These are phyloP conservation scores for Eimeria falciformis DNA, from an alignment of 169 alveolate species.

Conservation along the genomic window DNA sequence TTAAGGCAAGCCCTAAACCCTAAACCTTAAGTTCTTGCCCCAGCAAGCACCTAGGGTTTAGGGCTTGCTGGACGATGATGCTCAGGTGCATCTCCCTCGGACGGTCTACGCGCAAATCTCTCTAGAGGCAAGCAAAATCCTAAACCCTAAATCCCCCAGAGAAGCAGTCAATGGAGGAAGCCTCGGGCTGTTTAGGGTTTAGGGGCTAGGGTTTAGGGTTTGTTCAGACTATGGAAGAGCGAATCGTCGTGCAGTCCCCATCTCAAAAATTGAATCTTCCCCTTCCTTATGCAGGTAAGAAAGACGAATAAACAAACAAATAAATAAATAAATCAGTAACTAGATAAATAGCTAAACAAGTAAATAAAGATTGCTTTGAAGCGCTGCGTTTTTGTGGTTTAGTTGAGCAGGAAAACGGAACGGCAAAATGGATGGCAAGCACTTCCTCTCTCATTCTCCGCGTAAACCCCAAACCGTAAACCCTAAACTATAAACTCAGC, in stretches of 20 bases:
- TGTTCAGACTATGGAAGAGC: constrained; percentile 47
- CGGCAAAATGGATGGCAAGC: not conserved
- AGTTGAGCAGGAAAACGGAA: not conserved
- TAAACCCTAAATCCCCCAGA: not conserved
- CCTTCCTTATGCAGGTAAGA: constrained; percentile 29
- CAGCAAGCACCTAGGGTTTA: not conserved
- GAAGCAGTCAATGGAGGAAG: not conserved
- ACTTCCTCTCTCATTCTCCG: not conserved
- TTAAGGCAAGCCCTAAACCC: constrained; percentile 36
- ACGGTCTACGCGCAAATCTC: constrained; percentile 10
- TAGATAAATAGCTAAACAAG: not conserved
- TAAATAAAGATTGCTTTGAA: not conserved
- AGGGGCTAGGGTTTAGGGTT: constrained; percentile 34
- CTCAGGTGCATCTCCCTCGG: constrained; percentile 36
- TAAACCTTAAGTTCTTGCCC: not conserved
- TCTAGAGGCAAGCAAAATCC: constrained; percentile 38
- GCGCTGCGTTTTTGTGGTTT: not conserved
- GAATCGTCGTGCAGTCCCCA: constrained; percentile 53
- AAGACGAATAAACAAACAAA: not conserved
- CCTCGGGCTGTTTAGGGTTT: constrained; percentile 31
- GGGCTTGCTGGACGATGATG: not conserved
- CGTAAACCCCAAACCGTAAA: not conserved
- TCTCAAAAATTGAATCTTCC: constrained; percentile 38
- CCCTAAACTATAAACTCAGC: not conserved
- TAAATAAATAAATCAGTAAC: not conserved